These are phyloP conservation scores for Jackrogersella multiformis DNA, from an alignment of 495 filamentous ascomycete genomes.

Conservation along the genomic window DNA sequence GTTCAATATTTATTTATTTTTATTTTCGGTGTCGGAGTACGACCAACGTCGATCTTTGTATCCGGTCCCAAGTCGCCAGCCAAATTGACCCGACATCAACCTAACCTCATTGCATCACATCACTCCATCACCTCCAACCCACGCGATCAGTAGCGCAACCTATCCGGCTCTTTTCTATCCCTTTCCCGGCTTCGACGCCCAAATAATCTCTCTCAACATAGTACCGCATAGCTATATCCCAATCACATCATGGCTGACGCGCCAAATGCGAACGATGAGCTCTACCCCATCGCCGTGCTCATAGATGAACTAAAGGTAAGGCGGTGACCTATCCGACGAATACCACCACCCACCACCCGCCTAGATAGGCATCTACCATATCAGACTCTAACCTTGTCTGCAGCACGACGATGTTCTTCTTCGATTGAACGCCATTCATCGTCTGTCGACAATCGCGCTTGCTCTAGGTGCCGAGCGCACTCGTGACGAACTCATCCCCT, in stretches of 20 bases:
- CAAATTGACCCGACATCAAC: conserved; percentile 44
- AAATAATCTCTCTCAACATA: neutral
- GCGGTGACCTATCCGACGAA: conserved; percentile 33
- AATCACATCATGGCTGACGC: conserved; percentile 64
- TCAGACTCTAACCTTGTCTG: conserved; percentile 30
- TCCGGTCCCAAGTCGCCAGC: conserved; percentile 13
- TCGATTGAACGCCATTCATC: conserved; percentile 96
- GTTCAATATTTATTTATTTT: conserved; percentile 10
- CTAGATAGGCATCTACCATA: too few relatives aligned
- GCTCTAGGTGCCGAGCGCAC: conserved; percentile 95
- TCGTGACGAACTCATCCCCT: conserved; percentile 96
- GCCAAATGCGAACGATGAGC: conserved; percentile 81
- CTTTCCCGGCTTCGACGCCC: conserved; percentile 25
- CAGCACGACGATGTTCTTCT: conserved; percentile 98
- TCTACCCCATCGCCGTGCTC: conserved; percentile 98
- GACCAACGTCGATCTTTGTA: conserved; percentile 33
- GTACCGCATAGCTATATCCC: conserved; percentile 42
- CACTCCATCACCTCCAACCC: conserved; percentile 38
- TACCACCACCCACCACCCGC: too few relatives aligned
- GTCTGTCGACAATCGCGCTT: conserved; percentile 95
- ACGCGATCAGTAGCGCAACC: conserved; percentile 39
- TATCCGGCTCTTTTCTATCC: conserved; percentile 18
- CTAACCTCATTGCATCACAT: conserved; percentile 36
- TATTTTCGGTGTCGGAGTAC: conserved; percentile 24
- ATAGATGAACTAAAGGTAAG: conserved; percentile 98